Evolutionary conservation across 768 basidiomycete species (phyloP), one percentile per base, ranked within the genome.

Genomic region (Kwoniella bestiolae): DNA sequence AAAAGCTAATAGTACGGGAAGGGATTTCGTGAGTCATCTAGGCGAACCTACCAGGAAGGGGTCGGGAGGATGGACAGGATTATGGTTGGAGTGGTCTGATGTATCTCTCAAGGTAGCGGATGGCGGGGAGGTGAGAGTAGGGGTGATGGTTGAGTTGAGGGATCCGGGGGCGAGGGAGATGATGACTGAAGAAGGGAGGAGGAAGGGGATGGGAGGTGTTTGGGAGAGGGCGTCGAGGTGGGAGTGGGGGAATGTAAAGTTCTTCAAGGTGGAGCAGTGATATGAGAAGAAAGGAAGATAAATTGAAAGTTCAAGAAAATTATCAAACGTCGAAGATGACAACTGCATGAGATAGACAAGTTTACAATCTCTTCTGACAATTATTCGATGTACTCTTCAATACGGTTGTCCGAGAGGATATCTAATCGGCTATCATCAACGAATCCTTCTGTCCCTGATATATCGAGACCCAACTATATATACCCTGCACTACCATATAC

Each of bases 21-120:
- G 89, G 73, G 87, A 92, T 0, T 88, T 98, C 65, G 90, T 96
- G 8, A 72, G 80, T 28, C 78, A 80, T 49, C 78, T 96, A 49
- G 93, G 93, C 9, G 94, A 97, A 80, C 94, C 94, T 6, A 87
- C 87, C 74, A 85, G 91, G 66, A 98, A 96, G 79, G 94, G 94
- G 6, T 93, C 94, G 23, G 94, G 94, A 1, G 83, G 87, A 25
- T 87, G 2, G 90, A 91, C 41, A 91, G 90, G 32, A 90, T 92
- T 95, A 70, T 96, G 92, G 91, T 90, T 92, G 69, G 92, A 96
- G 80, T 96, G 93, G 94, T 84, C 87, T 28, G 85, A 83, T 71
- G 86, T 89, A 66, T 28, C 11, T 35, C 25, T 21, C n/a, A 47
- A 56, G 25, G 47, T 4, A 52, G 44, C 25, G 12, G 23, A 32